phyloP scores from a whole-genome alignment of 441 rosid genomes.

The Populus hybrid region DNA sequence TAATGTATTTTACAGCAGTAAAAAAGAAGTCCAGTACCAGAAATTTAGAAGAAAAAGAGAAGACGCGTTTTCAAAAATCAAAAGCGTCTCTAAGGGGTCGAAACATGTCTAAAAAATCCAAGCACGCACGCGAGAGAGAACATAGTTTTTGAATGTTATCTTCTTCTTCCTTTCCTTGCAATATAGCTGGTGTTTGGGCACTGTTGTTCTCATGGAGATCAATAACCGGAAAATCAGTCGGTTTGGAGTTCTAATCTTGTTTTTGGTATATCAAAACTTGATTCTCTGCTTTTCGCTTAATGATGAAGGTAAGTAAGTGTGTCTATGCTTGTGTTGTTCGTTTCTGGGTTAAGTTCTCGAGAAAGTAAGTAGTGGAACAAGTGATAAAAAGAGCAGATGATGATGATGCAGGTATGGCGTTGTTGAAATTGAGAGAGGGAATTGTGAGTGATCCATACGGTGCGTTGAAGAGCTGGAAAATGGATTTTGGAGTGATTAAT shows the following conservation, averaged over 20 bases:
- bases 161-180: background rate
- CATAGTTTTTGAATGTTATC: slow-evolving; percentile 20
- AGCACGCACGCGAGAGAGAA: slow-evolving; percentile 7
- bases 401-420: slow-evolving; percentile 53
- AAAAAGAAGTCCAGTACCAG: background rate
- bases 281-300: slow-evolving; percentile 40
- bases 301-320: slow-evolving; percentile 51
- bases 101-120: slow-evolving; percentile 1
- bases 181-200: background rate
- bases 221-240: slow-evolving; percentile 37
- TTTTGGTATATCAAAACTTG: slow-evolving; percentile 33
- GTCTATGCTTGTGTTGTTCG: background rate
- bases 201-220: slow-evolving; percentile 22
- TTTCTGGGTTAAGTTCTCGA: slow-evolving; percentile 12
- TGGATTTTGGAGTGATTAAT: slow-evolving; percentile 34
- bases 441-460: no score
- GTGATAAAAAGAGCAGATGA: background rate
- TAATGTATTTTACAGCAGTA: background rate
- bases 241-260: slow-evolving; percentile 29
- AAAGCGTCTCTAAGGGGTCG: background rate
- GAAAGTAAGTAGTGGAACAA: slow-evolving; percentile 14
- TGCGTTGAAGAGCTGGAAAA: slow-evolving; percentile 56
- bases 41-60: background rate
- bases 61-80: slow-evolving; percentile 38
- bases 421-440: slow-evolving; percentile 59